phyloP scores from a whole-genome alignment of 495 filamentous ascomycete genomes.

The Lasiosphaeris hirsuta region DNA sequence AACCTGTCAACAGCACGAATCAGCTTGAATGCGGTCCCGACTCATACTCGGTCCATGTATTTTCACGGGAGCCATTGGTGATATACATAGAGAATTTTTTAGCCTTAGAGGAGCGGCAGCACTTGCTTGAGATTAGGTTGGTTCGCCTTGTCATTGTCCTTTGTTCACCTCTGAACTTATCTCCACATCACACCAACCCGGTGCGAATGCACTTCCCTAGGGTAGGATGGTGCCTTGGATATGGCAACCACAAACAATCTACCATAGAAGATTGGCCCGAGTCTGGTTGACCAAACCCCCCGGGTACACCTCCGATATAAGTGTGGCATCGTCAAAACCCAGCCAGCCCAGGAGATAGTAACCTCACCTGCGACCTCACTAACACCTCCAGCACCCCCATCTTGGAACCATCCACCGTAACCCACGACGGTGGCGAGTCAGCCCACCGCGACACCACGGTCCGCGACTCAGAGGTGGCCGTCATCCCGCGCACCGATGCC shows the following conservation, averaged over 20 bases:
- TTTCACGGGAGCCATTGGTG: constrained; percentile 41
- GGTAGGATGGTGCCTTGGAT: no score
- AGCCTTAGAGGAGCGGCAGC: constrained; percentile 30
- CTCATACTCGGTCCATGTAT: constrained; percentile 39
- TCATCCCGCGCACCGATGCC: constrained; percentile 38
- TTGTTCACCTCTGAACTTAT: no score
- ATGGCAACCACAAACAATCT: no score
- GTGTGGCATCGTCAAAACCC: no score
- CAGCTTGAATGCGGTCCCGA: constrained; percentile 27
- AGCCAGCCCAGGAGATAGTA: no score
- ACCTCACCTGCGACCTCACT: background rate
- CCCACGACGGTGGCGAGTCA: constrained; percentile 35
- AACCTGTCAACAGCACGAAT: constrained; percentile 26
- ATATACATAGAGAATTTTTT: constrained; percentile 47
- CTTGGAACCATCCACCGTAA: constrained; percentile 43
- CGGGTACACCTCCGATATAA: no score
- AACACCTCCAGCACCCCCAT: constrained; percentile 32
- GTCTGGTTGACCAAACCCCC: no score
- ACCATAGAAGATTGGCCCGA: no score
- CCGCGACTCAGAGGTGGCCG: constrained; percentile 47
- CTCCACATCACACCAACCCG: background rate
- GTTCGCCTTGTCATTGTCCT: no score
- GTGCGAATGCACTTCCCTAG: no score
- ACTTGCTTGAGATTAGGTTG: constrained; percentile 45
- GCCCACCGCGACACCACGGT: constrained; percentile 31